Evolutionary conservation across 2,329 filamentous ascomycete species (phyloP).

Genomic region (Ramichloridium luteum): DNA sequence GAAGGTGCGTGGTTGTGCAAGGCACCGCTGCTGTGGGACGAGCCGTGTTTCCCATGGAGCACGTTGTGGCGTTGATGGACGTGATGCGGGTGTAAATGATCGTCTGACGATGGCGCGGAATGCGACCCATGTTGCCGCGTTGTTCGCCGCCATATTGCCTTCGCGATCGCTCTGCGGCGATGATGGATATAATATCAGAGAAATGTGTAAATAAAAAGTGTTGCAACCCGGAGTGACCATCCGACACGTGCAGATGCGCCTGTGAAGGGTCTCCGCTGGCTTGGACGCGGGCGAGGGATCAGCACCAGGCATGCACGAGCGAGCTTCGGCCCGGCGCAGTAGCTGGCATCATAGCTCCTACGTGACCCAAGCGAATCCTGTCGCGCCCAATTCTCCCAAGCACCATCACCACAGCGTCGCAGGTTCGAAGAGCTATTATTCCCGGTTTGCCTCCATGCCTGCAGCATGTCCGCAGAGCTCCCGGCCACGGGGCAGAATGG

Average conservation of each 20-base stretch:
- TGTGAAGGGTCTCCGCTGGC: no score
- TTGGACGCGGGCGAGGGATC: no score
- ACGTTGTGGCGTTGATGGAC: no score
- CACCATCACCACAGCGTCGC: conserved; percentile 1
- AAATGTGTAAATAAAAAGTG: conserved; percentile 2
- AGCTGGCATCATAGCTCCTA: no score
- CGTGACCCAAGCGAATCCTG: no score
- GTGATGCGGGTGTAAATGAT: conserved; percentile 15
- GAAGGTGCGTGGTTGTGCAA: no score
- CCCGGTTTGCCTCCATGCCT: conserved; percentile 24
- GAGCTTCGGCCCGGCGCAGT: no score
- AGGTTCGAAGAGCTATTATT: conserved; percentile 1
- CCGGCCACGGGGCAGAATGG: conserved; percentile 16
- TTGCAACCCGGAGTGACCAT: not conserved
- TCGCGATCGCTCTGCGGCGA: not conserved
- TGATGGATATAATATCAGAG: conserved; percentile 1
- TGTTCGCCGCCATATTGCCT: conserved; percentile 5
- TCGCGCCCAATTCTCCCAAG: no score
- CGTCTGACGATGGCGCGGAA: conserved; percentile 17
- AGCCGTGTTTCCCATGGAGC: conserved; percentile 18
- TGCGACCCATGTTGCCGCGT: conserved; percentile 20
- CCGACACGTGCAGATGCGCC: not conserved
- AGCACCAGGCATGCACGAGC: no score
- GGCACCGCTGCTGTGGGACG: conserved; percentile 12
- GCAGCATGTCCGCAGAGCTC: conserved; percentile 27